phyloP scores from a whole-genome alignment of 805 yeast genomes.

The Ogataea thermomethanolica region DNA sequence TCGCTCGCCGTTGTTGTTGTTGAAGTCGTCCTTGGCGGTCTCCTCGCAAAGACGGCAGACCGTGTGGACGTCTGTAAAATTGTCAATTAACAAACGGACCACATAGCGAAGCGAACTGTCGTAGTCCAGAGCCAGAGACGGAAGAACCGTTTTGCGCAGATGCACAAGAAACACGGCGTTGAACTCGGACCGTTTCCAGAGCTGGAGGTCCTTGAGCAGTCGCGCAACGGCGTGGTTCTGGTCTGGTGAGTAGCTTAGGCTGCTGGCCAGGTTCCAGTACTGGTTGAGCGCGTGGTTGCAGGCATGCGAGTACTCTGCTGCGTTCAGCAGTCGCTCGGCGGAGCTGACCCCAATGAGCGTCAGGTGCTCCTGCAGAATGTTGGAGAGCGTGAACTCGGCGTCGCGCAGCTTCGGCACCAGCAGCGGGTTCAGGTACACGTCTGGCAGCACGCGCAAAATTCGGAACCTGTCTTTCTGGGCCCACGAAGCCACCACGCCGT shows the following conservation, averaged over 20 bases:
- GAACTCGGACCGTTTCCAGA: slow-evolving; percentile 38
- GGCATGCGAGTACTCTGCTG: slow-evolving; percentile 32
- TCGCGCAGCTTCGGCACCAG: slow-evolving; percentile 6
- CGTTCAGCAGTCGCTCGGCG: slow-evolving; percentile 28
- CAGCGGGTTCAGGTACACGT: slow-evolving; percentile 6
- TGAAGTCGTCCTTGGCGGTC: slow-evolving; percentile 18
- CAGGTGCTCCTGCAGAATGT: slow-evolving; percentile 18
- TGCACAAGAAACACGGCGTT: slow-evolving; percentile 22
- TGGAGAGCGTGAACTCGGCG: slow-evolving; percentile 1
- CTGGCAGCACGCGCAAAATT: slow-evolving; percentile 6
- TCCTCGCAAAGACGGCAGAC: slow-evolving; percentile 32
- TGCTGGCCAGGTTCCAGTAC: slow-evolving; percentile 27
- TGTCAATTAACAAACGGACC: slow-evolving; percentile 36
- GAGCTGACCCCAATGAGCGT: slow-evolving; percentile 26
- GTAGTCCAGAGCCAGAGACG: slow-evolving; percentile 34
- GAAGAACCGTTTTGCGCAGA: slow-evolving; percentile 27
- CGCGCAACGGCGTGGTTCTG: slow-evolving; percentile 9
- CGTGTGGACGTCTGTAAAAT: slow-evolving; percentile 33
- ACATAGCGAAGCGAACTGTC: slow-evolving; percentile 36
- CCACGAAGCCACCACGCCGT: slow-evolving; percentile 20
- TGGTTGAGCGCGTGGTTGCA: slow-evolving; percentile 24
- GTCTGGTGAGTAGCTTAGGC: slow-evolving; percentile 12
- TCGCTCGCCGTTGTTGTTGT: slow-evolving; percentile 14
- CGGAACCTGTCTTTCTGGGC: slow-evolving; percentile 12
- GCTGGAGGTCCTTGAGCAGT: slow-evolving; percentile 31